These are phyloP conservation scores for Tylopilus intermedius DNA, from an alignment of 768 basidiomycete genomes.

Conservation along the genomic window DNA sequence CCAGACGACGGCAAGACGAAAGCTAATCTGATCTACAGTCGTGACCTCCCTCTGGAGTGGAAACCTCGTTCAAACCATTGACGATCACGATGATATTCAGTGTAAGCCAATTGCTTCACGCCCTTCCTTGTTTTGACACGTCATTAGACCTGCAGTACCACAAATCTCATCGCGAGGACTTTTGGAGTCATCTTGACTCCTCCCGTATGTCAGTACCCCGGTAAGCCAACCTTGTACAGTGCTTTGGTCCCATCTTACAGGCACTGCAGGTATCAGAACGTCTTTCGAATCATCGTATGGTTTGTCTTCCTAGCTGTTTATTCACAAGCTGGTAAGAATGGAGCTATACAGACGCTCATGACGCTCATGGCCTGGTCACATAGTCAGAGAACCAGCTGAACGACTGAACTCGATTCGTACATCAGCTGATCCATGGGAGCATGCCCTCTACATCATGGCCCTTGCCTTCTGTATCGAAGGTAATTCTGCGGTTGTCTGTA, in stretches of 20 bases:
- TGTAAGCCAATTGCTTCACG: constrained; percentile 40
- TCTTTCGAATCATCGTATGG: constrained; percentile 75
- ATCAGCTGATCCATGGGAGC: constrained; percentile 76
- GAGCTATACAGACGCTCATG: background rate
- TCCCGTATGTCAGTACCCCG: constrained; percentile 76
- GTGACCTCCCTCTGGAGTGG: constrained; percentile 81
- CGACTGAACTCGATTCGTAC: constrained; percentile 50
- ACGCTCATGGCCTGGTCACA: background rate
- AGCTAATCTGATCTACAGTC: constrained; percentile 41
- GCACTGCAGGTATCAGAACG: constrained; percentile 69
- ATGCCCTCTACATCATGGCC: constrained; percentile 71
- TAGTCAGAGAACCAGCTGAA: constrained; percentile 76
- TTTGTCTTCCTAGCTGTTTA: constrained; percentile 73
- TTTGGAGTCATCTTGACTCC: constrained; percentile 73
- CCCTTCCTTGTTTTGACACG: constrained; percentile 5
- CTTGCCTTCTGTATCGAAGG: constrained; percentile 79
- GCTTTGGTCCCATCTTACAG: background rate
- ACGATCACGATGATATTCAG: constrained; percentile 70
- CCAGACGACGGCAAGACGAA: background rate
- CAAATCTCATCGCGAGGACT: constrained; percentile 45
- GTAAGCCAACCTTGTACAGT: constrained; percentile 28
- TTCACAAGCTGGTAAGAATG: constrained; percentile 68
- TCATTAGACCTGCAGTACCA: constrained; percentile 62
- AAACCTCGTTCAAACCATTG: constrained; percentile 72
- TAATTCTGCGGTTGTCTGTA: constrained; percentile 26